A percentile compares a stretch with the other conserved stretches of the same genome.
phyloP scores from a whole-genome alignment of 2,329 filamentous ascomycete species.

The Cladosporium cucumerinum region DNA sequence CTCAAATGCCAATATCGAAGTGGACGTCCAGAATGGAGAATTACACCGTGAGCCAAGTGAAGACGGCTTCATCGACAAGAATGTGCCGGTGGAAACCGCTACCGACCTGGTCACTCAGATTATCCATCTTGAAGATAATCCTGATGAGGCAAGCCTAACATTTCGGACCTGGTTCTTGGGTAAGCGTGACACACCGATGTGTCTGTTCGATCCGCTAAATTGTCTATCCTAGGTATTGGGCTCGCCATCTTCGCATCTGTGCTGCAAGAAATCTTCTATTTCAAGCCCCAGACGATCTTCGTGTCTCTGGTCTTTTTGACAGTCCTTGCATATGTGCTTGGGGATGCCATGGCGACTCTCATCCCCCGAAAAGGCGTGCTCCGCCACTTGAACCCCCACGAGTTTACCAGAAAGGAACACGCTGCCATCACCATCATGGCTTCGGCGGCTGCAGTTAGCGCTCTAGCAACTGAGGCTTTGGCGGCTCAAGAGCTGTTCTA shows the following conservation, averaged over 20 bases:
- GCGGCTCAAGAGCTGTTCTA: constrained; percentile 50
- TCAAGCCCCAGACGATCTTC: constrained; percentile 47
- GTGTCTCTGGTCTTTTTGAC: constrained; percentile 46
- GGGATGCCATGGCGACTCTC: constrained; percentile 38
- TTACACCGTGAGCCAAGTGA: background rate
- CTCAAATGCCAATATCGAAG: background rate
- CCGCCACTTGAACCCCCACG: constrained; percentile 40
- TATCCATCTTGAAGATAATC: constrained; percentile 39
- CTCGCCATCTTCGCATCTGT: constrained; percentile 32
- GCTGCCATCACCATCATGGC: constrained; percentile 45
- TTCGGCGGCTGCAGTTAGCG: constrained; percentile 37
- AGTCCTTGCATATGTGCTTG: constrained; percentile 45
- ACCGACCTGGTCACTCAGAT: constrained; percentile 35
- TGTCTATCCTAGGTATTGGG: constrained; percentile 17
- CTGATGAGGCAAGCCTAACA: constrained; percentile 37
- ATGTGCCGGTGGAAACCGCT: constrained; percentile 25
- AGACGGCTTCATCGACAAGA: constrained; percentile 5
- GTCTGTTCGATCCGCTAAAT: background rate
- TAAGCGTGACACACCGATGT: constrained; percentile 15
- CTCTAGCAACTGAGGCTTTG: constrained; percentile 40
- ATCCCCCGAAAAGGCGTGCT: constrained; percentile 38
- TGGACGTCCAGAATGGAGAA: background rate
- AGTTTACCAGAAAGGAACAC: constrained; percentile 37
- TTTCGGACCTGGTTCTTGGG: constrained; percentile 41
- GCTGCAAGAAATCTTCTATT: constrained; percentile 46